A percentile compares a stretch with the other conserved stretches of the same genome.
Evolutionary conservation across 2,329 filamentous ascomycete genomes (phyloP).

Genomic region (Aspergillus brasiliensis): DNA sequence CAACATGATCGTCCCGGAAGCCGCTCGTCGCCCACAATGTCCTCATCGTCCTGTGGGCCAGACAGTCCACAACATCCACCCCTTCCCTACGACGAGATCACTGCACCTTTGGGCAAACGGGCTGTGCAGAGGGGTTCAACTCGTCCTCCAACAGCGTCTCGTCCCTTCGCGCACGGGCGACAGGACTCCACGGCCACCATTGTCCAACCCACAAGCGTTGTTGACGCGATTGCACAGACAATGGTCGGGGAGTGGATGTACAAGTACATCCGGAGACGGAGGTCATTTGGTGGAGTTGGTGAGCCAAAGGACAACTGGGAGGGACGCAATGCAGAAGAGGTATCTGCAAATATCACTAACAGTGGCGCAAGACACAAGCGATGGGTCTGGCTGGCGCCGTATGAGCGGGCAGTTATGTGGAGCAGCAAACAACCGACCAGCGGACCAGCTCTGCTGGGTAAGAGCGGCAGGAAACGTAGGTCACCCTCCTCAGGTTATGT

Average conservation of each 20-base stretch:
- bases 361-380: slow-evolving; percentile 79
- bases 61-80: slow-evolving; percentile 74
- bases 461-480: slow-evolving; percentile 92
- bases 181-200: slow-evolving; percentile 58
- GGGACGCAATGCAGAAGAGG: slow-evolving; percentile 64
- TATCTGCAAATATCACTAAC: slow-evolving; percentile 67
- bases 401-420: slow-evolving; percentile 95
- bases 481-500: slow-evolving; percentile 29
- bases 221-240: slow-evolving; percentile 94
- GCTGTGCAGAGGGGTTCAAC: slow-evolving; percentile 22
- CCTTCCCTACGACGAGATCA: slow-evolving; percentile 72
- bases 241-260: slow-evolving; percentile 84
- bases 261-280: slow-evolving; percentile 61
- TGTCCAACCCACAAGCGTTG: slow-evolving; percentile 74
- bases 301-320: slow-evolving; percentile 51
- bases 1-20: slow-evolving; percentile 50
- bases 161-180: slow-evolving; percentile 35
- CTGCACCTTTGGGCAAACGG: slow-evolving; percentile 47
- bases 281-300: slow-evolving; percentile 82
- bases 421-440: slow-evolving; percentile 94
- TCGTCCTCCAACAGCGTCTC: slow-evolving; percentile 28
- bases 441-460: slow-evolving; percentile 85
- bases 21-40: slow-evolving; percentile 57
- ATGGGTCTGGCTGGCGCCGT: slow-evolving; percentile 98
- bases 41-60: slow-evolving; percentile 66